Conservation (phyloP, 2,329 filamentous ascomycete species). For the Colletotrichum tropicale region DNA sequence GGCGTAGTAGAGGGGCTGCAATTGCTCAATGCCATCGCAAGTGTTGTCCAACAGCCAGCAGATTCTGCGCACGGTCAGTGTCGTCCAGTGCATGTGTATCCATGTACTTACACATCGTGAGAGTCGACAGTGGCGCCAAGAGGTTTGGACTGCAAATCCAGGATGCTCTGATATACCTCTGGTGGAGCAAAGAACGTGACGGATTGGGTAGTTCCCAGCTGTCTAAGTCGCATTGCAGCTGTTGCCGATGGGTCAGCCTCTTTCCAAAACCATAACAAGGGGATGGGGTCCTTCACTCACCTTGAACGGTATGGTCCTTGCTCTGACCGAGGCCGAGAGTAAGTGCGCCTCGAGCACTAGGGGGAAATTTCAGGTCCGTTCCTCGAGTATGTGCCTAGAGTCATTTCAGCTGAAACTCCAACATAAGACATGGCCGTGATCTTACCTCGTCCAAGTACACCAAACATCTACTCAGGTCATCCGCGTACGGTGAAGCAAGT, state of each 20-base stretch:
- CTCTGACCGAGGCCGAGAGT: conserved; percentile 62
- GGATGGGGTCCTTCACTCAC: conserved; percentile 31
- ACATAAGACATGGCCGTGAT: neutral
- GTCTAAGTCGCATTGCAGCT: conserved; percentile 70
- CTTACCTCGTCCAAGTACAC: conserved; percentile 61
- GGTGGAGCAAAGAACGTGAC: conserved; percentile 61
- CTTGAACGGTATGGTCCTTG: conserved; percentile 67
- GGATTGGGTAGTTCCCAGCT: conserved; percentile 60
- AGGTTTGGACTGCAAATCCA: conserved; percentile 44
- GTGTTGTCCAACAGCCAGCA: conserved; percentile 69
- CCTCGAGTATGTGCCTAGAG: conserved; percentile 61
- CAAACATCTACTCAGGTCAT: conserved; percentile 55
- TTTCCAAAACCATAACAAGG: neutral
- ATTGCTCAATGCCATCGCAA: conserved; percentile 61
- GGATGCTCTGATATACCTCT: conserved; percentile 66
- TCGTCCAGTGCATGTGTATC: neutral
- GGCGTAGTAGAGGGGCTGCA: conserved; percentile 61
- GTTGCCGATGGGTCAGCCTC: neutral
- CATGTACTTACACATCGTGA: conserved; percentile 44
- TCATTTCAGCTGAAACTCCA: neutral
- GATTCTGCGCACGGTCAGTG: neutral
- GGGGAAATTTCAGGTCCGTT: conserved; percentile 62
- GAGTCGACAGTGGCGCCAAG: conserved; percentile 41
- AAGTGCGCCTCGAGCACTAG: conserved; percentile 50
- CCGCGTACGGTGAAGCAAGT: conserved; percentile 57